phyloP scores from a whole-genome alignment of 2,329 filamentous ascomycete genomes.

The Alternaria ethzedia region DNA sequence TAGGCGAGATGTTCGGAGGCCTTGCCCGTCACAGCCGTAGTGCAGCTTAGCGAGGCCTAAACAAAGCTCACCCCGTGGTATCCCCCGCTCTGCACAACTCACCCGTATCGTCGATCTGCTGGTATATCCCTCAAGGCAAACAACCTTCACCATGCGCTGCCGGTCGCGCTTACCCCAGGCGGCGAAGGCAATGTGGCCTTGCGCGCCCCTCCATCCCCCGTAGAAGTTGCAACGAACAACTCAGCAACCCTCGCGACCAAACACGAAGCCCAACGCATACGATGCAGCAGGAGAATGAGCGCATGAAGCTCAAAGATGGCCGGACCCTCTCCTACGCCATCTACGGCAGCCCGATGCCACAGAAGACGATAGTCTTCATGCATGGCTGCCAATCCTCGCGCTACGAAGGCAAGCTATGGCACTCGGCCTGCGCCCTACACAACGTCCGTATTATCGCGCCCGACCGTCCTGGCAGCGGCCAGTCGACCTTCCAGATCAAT shows the following conservation, averaged over 20 bases:
- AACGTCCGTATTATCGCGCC: constrained; percentile 50
- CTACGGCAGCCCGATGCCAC: constrained; percentile 52
- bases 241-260: background rate
- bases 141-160: constrained; percentile 5
- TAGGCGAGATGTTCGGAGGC: background rate
- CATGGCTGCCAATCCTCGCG: constrained; percentile 55
- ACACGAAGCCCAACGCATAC: background rate
- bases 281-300: constrained; percentile 29
- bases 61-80: constrained; percentile 4
- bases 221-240: background rate
- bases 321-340: constrained; percentile 54
- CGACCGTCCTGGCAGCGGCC: constrained; percentile 55
- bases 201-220: background rate
- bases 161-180: background rate
- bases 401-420: constrained; percentile 48
- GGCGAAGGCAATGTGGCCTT: constrained; percentile 3
- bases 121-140: constrained; percentile 6
- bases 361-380: constrained; percentile 50
- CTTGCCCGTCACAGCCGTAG: constrained; percentile 12
- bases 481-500: constrained; percentile 48
- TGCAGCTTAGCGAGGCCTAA: constrained; percentile 3
- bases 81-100: constrained; percentile 10
- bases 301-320: constrained; percentile 41
- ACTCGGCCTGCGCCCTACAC: constrained; percentile 42
- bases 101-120: constrained; percentile 9